Evolutionary conservation across 2,329 filamentous ascomycete genomes (phyloP).

Genomic region (Exophiala dermatitidis): DNA sequence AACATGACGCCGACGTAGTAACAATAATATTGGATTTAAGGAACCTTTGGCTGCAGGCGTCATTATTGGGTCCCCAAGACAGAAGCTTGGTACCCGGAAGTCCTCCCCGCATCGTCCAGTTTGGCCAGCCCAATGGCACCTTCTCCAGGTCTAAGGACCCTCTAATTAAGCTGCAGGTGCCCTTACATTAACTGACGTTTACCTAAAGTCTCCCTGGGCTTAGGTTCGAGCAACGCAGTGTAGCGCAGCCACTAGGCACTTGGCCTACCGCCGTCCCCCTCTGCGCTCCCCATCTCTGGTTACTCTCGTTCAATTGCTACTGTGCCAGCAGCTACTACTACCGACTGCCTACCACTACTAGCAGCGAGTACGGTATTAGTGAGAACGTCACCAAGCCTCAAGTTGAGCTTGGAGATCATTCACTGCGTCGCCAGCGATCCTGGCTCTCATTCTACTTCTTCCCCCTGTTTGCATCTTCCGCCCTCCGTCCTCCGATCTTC

Average conservation of each 20-base stretch:
- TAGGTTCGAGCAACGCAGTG: neutral
- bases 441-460: neutral
- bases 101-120: neutral
- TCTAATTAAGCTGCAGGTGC: neutral
- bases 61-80: neutral
- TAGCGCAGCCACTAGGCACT: neutral
- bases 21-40: neutral
- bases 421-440: neutral
- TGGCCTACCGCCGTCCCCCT: neutral
- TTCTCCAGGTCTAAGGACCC: neutral
- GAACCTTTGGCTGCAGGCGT: neutral
- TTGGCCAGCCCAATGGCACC: neutral
- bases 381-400: neutral
- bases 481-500: neutral
- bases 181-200: neutral
- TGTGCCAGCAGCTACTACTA: too few species aligned
- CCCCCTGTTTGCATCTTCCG: neutral
- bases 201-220: neutral
- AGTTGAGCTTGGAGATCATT: neutral
- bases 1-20: neutral
- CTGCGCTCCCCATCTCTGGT: neutral
- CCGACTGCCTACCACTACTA: neutral
- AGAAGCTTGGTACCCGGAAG: neutral
- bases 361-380: neutral
- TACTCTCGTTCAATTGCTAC: too few species aligned